These are phyloP conservation scores for Pseudonectria buxi DNA, from an alignment of 2,329 filamentous ascomycete genomes.

Conservation along the genomic window DNA sequence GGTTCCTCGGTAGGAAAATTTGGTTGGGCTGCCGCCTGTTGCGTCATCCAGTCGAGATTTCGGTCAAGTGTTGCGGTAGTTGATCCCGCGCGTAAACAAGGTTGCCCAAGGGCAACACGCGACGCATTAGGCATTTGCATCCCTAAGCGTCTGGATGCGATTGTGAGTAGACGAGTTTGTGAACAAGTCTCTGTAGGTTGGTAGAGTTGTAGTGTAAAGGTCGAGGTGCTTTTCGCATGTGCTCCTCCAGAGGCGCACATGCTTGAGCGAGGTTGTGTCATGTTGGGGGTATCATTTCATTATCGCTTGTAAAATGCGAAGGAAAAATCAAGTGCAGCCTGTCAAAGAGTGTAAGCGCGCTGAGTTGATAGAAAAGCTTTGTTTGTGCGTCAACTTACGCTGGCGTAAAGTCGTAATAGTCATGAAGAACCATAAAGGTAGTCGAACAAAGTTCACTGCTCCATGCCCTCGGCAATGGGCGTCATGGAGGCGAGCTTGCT, in stretches of 20 bases:
- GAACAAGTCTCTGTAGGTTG: neutral
- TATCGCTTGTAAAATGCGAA: conserved; percentile 1
- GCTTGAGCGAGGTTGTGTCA: conserved; percentile 12
- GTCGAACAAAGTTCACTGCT: conserved; percentile 11
- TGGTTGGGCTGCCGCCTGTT: too few relatives aligned
- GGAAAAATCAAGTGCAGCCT: conserved; percentile 14
- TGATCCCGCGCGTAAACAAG: too few relatives aligned
- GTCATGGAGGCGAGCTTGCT: conserved; percentile 44
- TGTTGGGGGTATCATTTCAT: neutral
- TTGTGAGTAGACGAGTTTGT: neutral
- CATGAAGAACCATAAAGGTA: conserved; percentile 17
- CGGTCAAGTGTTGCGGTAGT: too few relatives aligned
- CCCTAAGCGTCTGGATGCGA: too few relatives aligned
- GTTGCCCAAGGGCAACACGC: too few relatives aligned
- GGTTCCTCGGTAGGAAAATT: too few relatives aligned
- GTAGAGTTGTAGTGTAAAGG: too few relatives aligned
- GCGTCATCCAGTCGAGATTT: too few relatives aligned
- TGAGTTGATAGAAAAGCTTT: neutral
- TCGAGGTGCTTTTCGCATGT: too few relatives aligned
- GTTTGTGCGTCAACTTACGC: conserved; percentile 14
- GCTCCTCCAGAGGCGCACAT: conserved; percentile 11
- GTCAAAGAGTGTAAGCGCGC: conserved; percentile 11
- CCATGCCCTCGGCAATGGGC: conserved; percentile 43
- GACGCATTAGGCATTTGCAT: too few relatives aligned
- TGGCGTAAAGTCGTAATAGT: conserved; percentile 23